phyloP scores from a whole-genome alignment of 805 yeast species.

The Blastobotrys parvus region DNA sequence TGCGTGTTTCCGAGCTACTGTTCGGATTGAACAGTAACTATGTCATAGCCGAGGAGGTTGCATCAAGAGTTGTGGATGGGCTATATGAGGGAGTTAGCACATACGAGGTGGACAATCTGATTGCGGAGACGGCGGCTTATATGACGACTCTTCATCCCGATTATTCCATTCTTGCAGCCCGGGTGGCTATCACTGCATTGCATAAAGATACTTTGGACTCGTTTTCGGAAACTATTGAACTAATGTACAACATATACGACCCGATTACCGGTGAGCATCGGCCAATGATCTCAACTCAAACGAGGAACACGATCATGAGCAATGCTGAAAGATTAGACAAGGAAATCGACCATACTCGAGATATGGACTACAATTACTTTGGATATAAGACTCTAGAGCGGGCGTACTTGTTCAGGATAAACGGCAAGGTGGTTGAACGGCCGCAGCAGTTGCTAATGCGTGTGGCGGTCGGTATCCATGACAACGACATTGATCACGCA shows the following conservation, averaged over 20 bases:
- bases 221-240: slow-evolving; percentile 62
- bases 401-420: slow-evolving; percentile 58
- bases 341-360: slow-evolving; percentile 62
- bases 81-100: slow-evolving; percentile 93
- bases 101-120: slow-evolving; percentile 51
- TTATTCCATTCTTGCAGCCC: slow-evolving; percentile 74
- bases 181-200: slow-evolving; percentile 80
- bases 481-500: slow-evolving; percentile 48
- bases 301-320: slow-evolving; percentile 46
- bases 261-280: slow-evolving; percentile 55
- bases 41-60: slow-evolving; percentile 4
- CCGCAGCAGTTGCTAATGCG: slow-evolving; percentile 84
- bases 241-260: slow-evolving; percentile 59
- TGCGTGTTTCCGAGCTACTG: too few relatives aligned
- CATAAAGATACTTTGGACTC: slow-evolving; percentile 80
- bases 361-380: slow-evolving; percentile 63
- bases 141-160: slow-evolving; percentile 96
- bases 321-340: slow-evolving; percentile 54
- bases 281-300: slow-evolving; percentile 57
- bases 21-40: not conserved
- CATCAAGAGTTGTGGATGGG: slow-evolving; percentile 35
- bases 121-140: slow-evolving; percentile 93
- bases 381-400: slow-evolving; percentile 83
- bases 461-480: slow-evolving; percentile 84
- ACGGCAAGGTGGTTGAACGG: slow-evolving; percentile 60